Percentiles rank a stretch among this genome's conserved stretches.
Evolutionary conservation across 2,329 filamentous ascomycete genomes (phyloP).

Genomic region (Aschersonia sp.): DNA sequence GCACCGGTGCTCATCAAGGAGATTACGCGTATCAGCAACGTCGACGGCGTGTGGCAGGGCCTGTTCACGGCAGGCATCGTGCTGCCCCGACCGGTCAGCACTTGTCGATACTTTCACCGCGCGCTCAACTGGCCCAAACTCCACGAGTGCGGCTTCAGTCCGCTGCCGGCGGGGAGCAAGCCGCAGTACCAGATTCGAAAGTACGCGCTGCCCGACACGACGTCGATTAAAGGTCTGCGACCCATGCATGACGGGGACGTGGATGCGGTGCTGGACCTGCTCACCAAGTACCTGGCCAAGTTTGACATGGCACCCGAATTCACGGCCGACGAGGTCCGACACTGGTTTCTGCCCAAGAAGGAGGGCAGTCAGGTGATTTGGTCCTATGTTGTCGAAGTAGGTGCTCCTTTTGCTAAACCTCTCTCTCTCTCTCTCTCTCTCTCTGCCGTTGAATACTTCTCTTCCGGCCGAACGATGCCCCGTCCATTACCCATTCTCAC

Average conservation of each 20-base stretch:
- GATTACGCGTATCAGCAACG: constrained; percentile 83
- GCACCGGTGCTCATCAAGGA: constrained; percentile 95
- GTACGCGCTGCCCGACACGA: constrained; percentile 67
- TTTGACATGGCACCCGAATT: constrained; percentile 81
- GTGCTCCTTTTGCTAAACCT: not conserved
- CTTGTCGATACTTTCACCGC: constrained; percentile 90
- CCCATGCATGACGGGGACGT: constrained; percentile 70
- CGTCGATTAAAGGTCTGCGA: constrained; percentile 61
- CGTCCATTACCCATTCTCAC: no score
- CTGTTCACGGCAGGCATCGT: constrained; percentile 91
- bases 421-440: not conserved
- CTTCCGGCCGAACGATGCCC: not conserved
- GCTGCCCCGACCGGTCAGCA: constrained; percentile 81
- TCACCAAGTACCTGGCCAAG: constrained; percentile 63
- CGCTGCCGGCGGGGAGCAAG: constrained; percentile 70
- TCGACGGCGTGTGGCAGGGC: constrained; percentile 79
- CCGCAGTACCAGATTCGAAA: constrained; percentile 74
- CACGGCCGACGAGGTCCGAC: constrained; percentile 63
- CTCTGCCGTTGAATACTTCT: not conserved
- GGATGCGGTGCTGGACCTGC: constrained; percentile 56
- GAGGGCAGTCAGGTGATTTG: constrained; percentile 70
- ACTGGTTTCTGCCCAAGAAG: constrained; percentile 69
- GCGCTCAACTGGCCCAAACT: constrained; percentile 93
- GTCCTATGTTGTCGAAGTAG: constrained; percentile 55
- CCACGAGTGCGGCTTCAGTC: constrained; percentile 87